Base-by-base conservation (phyloP, 2,329 filamentous ascomycete genomes). In the Colletotrichum gloeosporioides region DNA sequence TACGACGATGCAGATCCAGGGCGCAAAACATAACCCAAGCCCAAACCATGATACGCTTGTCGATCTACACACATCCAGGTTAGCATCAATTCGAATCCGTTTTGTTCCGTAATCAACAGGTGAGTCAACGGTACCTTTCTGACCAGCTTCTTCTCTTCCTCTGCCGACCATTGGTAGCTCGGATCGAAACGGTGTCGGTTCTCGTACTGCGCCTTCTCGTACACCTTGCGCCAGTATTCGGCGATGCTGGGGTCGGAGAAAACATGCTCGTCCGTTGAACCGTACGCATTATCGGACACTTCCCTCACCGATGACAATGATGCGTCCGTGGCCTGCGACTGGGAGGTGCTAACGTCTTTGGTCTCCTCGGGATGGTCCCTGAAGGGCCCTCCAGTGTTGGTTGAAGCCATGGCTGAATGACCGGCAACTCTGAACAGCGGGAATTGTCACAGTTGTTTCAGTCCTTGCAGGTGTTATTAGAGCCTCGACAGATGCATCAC, bases 141-240 rank as follows among this genome's bases (percentile, higher is more conserved):
- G 16, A 89, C 82, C 6, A 90, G 80, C 69, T 82, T 85, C 77
- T 84, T 85, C 81, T 90, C 88, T 69, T 90, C 88, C 16, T 87
- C 85, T 5, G 85, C 83, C 0, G 86, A 86, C 88, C 88, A 90
- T 57, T 76, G 49, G 62, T 65, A 78, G 27, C 13, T 77, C 13
- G 90, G 90, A 77, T 93, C 91, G 79, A 91, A 93, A 15, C 91
- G 88, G 80, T 93, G 91, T 1, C 88, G 84, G 22, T 92, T 92
- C 82, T 93, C 92, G 78, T 93, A 93, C 0, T 82, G 77, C 2
- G 90, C 89, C 8, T 88, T 87, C 77, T 92, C 89, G 76, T 92
- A 92, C 6, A 91, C 80, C 6, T 83, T 83, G 3, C 85, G 84
- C 87, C 90, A 92, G 78, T 90, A 86, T n/a, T 89, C 87, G 2